Base-by-base conservation (phyloP, 495 filamentous ascomycete genomes). In the Neurospora terricola region DNA sequence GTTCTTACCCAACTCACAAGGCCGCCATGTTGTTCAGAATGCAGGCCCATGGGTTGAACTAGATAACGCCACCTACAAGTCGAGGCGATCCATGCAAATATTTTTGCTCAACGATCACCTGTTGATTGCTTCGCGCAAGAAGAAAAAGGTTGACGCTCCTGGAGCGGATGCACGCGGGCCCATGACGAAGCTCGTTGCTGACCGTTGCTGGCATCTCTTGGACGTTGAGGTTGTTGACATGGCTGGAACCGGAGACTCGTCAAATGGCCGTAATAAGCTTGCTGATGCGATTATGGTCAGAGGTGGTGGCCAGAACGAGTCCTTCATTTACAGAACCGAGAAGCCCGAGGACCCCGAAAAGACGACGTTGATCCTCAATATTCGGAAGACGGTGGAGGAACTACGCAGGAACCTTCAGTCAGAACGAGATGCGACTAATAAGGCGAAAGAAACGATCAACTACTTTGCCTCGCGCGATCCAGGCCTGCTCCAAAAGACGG, bases 1-100 rank as follows among this genome's bases (percentile, higher is more conserved):
- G 78, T 98, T 95, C 75, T 85, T 99, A 3, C 96, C 96, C 1
- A 95, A 96, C 48, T 88, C 94, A 30, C 91, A 93, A 18, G 96
- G 96, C 21, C 89, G 96, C 59, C 96, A 98, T 79, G 92, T 99
- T 54, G 88, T 98, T 9, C 86, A 94, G 73, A 94, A 98, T 80
- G 95, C 93, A 34, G 89, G 91, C 4, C 87, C 91, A 70, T 99
- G 96, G 96, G 91, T 97, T 43, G 94, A 99, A 84, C 84, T 99
- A 70, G 96, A 99, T 81, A 94, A 94, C 68, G 96, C 96, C 18
- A 99, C 96, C 0, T 98, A 96, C 91, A 97, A 96, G 81, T 88
- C 94, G 0, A 84, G 92, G 70, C 86, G 94, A 21, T 87, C 93
- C 18, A 93, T 97, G 77, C 92, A 96, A 77, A 88, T 98, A 39